These are phyloP conservation scores for Capronia americana DNA, from an alignment of 2,329 filamentous ascomycete genomes.

Conservation along the genomic window DNA sequence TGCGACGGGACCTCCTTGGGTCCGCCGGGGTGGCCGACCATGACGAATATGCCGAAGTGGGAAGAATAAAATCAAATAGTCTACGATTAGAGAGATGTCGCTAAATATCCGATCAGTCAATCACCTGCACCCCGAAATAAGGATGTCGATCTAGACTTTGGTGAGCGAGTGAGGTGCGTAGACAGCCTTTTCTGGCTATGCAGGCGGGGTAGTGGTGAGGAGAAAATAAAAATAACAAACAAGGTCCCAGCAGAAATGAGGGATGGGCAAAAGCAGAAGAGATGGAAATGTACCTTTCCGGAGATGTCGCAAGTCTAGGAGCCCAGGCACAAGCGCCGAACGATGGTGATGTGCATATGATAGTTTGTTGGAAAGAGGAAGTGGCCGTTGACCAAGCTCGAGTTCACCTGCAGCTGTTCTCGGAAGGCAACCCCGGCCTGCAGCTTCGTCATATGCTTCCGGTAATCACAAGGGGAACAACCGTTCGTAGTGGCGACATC, in stretches of 20 bases:
- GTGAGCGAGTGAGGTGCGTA: slow-evolving; percentile 17
- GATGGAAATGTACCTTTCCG: slow-evolving; percentile 17
- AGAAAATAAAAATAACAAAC: slow-evolving; percentile 10
- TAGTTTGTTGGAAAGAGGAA: slow-evolving; percentile 7
- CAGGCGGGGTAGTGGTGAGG: slow-evolving; percentile 15
- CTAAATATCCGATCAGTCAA: slow-evolving; percentile 12
- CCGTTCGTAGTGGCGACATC: neutral
- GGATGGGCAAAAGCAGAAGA: neutral
- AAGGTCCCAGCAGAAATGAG: neutral
- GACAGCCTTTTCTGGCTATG: neutral
- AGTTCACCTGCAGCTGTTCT: neutral
- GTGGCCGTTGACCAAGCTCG: slow-evolving; percentile 1
- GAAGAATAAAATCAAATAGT: neutral
- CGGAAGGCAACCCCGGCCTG: slow-evolving; percentile 12
- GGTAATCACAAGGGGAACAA: too few relatives aligned
- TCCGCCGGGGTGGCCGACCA: slow-evolving; percentile 14
- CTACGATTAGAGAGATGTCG: neutral
- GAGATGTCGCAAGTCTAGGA: neutral
- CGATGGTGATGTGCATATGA: slow-evolving; percentile 4
- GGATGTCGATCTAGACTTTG: slow-evolving; percentile 2
- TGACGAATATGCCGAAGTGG: neutral
- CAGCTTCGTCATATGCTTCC: slow-evolving; percentile 10
- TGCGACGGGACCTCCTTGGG: neutral
- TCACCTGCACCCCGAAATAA: slow-evolving; percentile 1
- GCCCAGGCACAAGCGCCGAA: slow-evolving; percentile 3